Conservation (phyloP, 768 basidiomycete genomes). For the Flagelloscypha sp. region DNA sequence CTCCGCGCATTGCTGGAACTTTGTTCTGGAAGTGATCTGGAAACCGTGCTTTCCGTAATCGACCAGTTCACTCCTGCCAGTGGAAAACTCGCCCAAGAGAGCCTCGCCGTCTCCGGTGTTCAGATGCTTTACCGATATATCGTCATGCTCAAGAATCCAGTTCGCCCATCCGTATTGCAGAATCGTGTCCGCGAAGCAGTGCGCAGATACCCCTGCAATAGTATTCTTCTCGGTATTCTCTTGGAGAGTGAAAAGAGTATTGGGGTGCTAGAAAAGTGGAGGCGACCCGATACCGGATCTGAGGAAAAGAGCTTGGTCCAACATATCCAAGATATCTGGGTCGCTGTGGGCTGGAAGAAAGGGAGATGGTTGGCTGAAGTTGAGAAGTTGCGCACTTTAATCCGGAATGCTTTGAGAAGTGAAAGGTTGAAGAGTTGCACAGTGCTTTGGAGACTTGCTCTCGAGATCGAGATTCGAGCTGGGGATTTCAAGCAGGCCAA, state of each 20-base stretch:
- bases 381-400: conserved; percentile 60
- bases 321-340: conserved; percentile 65
- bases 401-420: conserved; percentile 53
- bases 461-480: conserved; percentile 69
- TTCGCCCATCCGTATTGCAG: conserved; percentile 50
- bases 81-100: conserved; percentile 35
- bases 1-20: conserved; percentile 59
- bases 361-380: conserved; percentile 62
- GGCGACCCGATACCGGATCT: conserved; percentile 31
- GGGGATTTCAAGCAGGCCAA: conserved; percentile 57
- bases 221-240: conserved; percentile 63
- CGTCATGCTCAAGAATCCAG: conserved; percentile 43
- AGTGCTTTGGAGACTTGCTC: conserved; percentile 62
- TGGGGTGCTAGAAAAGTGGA: conserved; percentile 51
- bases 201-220: conserved; percentile 58
- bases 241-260: conserved; percentile 71
- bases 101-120: conserved; percentile 46
- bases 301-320: conserved; percentile 50
- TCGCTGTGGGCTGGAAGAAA: conserved; percentile 71
- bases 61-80: conserved; percentile 21
- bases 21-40: conserved; percentile 35
- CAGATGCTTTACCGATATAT: conserved; percentile 56
- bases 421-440: conserved; percentile 53
- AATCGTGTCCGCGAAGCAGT: conserved; percentile 49
- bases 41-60: conserved; percentile 31